Percentiles rank a stretch among this genome's conserved stretches.
phyloP scores from a whole-genome alignment of 1,284 basidiomycete species.

The Vanrija pseudolonga region DNA sequence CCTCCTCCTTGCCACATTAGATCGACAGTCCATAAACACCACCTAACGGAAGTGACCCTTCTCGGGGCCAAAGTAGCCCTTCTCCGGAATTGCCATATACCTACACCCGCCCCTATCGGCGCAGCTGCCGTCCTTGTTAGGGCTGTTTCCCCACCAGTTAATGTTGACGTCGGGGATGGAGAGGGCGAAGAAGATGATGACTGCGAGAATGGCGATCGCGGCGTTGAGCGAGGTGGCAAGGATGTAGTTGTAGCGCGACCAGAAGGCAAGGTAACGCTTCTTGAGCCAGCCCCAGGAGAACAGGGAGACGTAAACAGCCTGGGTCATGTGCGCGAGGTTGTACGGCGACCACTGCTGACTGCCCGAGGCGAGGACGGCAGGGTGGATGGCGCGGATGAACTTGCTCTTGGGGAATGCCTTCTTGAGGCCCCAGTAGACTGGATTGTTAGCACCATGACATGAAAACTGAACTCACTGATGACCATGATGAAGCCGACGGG shows the following conservation, averaged over 20 bases:
- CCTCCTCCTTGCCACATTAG: too few relatives aligned
- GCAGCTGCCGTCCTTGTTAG: constrained; percentile 11
- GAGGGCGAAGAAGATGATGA: constrained; percentile 63
- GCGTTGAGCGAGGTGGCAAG: constrained; percentile 67
- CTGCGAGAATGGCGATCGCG: constrained; percentile 58
- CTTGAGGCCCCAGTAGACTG: constrained; percentile 2
- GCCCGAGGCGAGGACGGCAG: constrained; percentile 7
- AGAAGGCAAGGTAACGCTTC: constrained; percentile 36
- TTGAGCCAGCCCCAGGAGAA: constrained; percentile 37
- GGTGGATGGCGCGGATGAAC: constrained; percentile 9
- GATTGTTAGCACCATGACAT: background rate
- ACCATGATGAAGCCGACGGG: constrained; percentile 59
- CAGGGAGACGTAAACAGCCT: background rate
- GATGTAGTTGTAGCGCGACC: constrained; percentile 67
- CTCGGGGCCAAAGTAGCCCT: constrained; percentile 19
- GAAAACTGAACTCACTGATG: constrained; percentile 52
- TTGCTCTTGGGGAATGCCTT: constrained; percentile 2
- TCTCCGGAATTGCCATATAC: constrained; percentile 2
- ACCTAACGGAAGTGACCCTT: constrained; percentile 5
- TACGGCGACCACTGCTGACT: constrained; percentile 15
- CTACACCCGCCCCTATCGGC: constrained; percentile 15
- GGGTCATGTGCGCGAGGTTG: constrained; percentile 14
- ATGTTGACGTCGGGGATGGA: constrained; percentile 29
- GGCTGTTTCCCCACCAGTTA: constrained; percentile 65
- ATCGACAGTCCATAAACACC: too few relatives aligned